These are phyloP conservation scores for Kalmanozyma brasiliensis DNA, from an alignment of 1,284 basidiomycete species.

Conservation along the genomic window DNA sequence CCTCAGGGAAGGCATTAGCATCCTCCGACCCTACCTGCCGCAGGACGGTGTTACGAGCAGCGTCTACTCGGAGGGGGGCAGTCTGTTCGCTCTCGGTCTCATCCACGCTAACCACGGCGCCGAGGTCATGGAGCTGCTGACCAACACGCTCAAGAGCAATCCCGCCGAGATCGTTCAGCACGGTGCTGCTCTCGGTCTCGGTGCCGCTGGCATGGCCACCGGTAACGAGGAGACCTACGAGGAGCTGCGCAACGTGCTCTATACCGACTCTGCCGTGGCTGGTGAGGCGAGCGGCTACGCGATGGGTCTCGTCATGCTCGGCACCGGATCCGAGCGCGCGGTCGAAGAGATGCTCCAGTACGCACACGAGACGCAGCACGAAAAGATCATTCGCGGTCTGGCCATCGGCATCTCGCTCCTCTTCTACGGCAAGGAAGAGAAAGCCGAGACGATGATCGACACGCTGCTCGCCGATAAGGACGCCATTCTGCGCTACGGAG, in stretches of 20 bases:
- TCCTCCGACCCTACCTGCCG: conserved; percentile 66
- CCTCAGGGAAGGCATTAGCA: conserved; percentile 63
- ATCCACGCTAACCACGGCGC: conserved; percentile 67
- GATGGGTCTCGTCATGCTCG: conserved; percentile 68
- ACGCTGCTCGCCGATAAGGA: conserved; percentile 65
- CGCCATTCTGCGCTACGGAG: conserved; percentile 66
- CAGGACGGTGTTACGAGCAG: conserved; percentile 62
- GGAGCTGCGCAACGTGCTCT: conserved; percentile 65
- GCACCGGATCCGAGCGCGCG: conserved; percentile 62
- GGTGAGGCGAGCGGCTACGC: conserved; percentile 67
- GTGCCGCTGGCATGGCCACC: conserved; percentile 67
- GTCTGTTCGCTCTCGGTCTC: conserved; percentile 65
- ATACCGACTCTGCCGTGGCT: conserved; percentile 66
- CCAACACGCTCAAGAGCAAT: conserved; percentile 65
- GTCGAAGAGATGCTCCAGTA: conserved; percentile 68
- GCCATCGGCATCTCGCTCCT: conserved; percentile 67
- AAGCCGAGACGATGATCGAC: conserved; percentile 65
- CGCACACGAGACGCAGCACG: conserved; percentile 68
- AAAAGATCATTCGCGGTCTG: conserved; percentile 68
- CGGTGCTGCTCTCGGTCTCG: conserved; percentile 67
- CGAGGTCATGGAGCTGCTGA: conserved; percentile 65
- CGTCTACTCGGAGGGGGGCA: conserved; percentile 67
- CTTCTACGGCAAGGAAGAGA: conserved; percentile 66
- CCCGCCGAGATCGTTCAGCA: conserved; percentile 67
- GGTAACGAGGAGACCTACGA: conserved; percentile 67